Base-by-base conservation (phyloP, 2,329 filamentous ascomycete genomes). In the Fusarium sp. region DNA sequence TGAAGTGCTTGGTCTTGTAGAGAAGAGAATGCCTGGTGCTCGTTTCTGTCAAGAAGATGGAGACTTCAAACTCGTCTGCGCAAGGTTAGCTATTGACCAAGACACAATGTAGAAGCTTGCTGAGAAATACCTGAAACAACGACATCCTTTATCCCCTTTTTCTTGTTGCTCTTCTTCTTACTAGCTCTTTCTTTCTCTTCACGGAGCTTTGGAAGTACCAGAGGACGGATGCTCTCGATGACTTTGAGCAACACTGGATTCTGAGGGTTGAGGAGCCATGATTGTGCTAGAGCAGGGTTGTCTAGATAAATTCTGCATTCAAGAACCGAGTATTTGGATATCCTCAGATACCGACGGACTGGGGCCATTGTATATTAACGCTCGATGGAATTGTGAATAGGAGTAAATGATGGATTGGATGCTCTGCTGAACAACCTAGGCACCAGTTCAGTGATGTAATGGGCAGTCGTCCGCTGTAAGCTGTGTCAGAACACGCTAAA, bases 271-370 rank as follows among this genome's bases (percentile, higher is more conserved):
- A 97, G 84, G 15, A 99, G 85, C 88, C 96, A 97, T 71, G 89
- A 88, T 65, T 92, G 86, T 21, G 87, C 86, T 58, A 97, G 86
- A 11, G 89, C 86, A 1, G 95, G 95, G 69, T 94, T 93, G 65
- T 98, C 94, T 42, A 97, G 87, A 76, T 98, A 98, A 67, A 99
- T 95, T 65, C 93, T 93, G 64, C 92, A 93, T 82, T 99, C 95
- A n/a, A 99, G 84, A 29, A 97, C 93, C 5, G 94, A 97, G 75
- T 92, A 91, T 73, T 94, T 93, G 51, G 91, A 94, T 68, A 98
- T 96, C 48, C 94, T 87, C 51, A 98, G 83, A 74, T 98, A 97
- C 69, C 93, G 87, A 56, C 93, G 88, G 43, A 97, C 86, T 10
- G 93, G 93, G 11, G 93, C 90, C 93, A 97, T 97, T 38, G 21